Base-by-base conservation (phyloP, 2,329 filamentous ascomycete genomes). In the Madurella mycetomatis region DNA sequence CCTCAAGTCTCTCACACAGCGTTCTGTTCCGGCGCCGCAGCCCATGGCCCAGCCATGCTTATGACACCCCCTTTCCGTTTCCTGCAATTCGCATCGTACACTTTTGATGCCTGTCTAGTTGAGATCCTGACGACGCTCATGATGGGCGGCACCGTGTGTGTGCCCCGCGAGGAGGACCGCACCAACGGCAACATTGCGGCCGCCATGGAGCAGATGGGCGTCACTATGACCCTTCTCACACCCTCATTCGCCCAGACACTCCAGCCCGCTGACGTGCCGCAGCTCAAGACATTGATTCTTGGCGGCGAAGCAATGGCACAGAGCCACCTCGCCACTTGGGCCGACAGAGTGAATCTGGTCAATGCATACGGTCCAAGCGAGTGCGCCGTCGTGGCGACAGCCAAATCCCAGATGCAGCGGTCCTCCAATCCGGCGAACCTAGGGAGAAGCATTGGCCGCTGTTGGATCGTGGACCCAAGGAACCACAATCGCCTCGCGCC, bases 211-310 rank as follows among this genome's bases (percentile, higher is more conserved):
- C 32, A 56, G 7, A 59, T 62, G 55, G 53, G 60, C 5, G 60
- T 64, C 46, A 66, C 65, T 52, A 61, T 60, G 56, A 53, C 60
- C 7, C 51, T 64, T 7, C 56, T 69, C 1, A 69, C 67, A 4
- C 66, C 67, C 0, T 65, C 65, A 1, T 62, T 69, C 19, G 64
- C 61, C 9, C 57, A 56, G 18, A 55, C 66, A 5, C 56, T 69
- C 39, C 47, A 58, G 8, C 64, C 64, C 2, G 45, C 58, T 16
- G 54, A 58, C 18, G 59, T 68, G 2, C 65, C 66, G 15, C 51
- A 42, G 17, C 69, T 79, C 12, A 71, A 76, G 46, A 75, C 76
- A 3, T 68, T 80, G 1, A 74, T 75, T 1, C 68, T 81, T 0
- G 78, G 77, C 9, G 79, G 79, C 4, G 79, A 82, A 62, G 57